phyloP scores from a whole-genome alignment of 352 stramenopile species.

The Globisporangium sylvaticum region DNA sequence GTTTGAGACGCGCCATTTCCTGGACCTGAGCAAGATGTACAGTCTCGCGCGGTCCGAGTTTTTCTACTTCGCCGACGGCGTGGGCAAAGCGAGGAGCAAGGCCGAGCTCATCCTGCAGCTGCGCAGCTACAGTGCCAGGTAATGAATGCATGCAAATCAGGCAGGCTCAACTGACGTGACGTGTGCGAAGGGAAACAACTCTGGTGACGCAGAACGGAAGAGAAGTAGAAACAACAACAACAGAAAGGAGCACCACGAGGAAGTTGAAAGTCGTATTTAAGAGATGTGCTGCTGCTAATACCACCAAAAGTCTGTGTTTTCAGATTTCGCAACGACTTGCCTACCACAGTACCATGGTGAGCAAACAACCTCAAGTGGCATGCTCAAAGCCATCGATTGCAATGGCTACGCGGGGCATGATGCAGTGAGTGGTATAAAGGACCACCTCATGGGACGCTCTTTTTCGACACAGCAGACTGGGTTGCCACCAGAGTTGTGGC shows the following conservation, averaged over 20 bases:
- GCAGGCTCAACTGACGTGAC: too few relatives aligned
- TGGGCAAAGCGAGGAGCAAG: slow-evolving; percentile 34
- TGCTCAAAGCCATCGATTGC: too few relatives aligned
- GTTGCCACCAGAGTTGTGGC: too few relatives aligned
- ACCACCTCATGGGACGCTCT: too few relatives aligned
- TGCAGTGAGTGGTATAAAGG: too few relatives aligned
- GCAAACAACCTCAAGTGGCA: not conserved
- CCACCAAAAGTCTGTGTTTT: not conserved
- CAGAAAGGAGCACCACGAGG: not conserved
- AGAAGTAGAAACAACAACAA: not conserved
- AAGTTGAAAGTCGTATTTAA: not conserved
- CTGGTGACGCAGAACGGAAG: too few relatives aligned
- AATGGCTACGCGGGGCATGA: too few relatives aligned
- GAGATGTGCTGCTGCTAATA: not conserved
- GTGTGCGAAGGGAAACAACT: too few relatives aligned
- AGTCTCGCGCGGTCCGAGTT: slow-evolving; percentile 59
- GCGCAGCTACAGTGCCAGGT: slow-evolving; percentile 11
- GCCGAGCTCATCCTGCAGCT: slow-evolving; percentile 40
- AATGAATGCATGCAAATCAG: not conserved
- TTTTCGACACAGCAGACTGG: too few relatives aligned
- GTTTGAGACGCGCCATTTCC: slow-evolving; percentile 48
- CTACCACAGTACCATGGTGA: not conserved
- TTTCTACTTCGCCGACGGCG: slow-evolving; percentile 63
- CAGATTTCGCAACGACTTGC: not conserved
- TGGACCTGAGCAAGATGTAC: slow-evolving; percentile 77